Conservation (phyloP, 768 basidiomycete genomes). For the Calocera viscosa region DNA sequence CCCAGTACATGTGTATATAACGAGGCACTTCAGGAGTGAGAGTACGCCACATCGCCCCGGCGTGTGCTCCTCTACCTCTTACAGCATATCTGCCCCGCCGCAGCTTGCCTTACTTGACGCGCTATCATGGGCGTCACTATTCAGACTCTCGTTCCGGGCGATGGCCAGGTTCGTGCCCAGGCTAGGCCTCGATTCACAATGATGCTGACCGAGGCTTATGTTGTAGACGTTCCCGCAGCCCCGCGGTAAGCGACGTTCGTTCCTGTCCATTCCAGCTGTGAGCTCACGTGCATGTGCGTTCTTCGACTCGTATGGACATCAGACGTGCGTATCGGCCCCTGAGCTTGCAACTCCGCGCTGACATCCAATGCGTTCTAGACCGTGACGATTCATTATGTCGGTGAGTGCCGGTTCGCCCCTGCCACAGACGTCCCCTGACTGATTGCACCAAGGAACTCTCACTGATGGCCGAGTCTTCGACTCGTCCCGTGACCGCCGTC, state of each 20-base stretch:
- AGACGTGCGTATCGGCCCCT: not conserved
- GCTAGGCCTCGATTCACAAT: not conserved
- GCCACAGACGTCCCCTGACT: not conserved
- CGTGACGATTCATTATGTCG: conserved; percentile 69
- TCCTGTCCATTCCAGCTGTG: not conserved
- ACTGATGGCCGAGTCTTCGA: not conserved
- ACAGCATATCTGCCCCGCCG: not conserved
- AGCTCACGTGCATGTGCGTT: not conserved
- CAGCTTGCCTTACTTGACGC: not conserved
- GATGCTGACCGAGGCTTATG: not conserved
- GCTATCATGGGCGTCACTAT: conserved; percentile 49
- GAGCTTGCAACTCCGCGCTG: conserved; percentile 6
- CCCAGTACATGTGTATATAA: conserved; percentile 1
- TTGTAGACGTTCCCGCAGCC: conserved; percentile 43
- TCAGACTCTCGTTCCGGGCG: conserved; percentile 44
- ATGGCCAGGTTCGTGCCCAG: conserved; percentile 29
- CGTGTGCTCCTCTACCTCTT: not conserved
- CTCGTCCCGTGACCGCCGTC: conserved; percentile 31
- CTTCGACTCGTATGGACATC: not conserved
- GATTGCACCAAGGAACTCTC: not conserved
- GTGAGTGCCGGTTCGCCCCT: conserved; percentile 26
- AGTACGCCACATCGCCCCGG: not conserved
- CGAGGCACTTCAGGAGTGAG: not conserved
- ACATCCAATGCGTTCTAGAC: conserved; percentile 31
- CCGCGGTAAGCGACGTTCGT: conserved; percentile 38